Base-by-base conservation (phyloP, 176 grass and related monocot genomes). In the Tillandsia leiboldiana region DNA sequence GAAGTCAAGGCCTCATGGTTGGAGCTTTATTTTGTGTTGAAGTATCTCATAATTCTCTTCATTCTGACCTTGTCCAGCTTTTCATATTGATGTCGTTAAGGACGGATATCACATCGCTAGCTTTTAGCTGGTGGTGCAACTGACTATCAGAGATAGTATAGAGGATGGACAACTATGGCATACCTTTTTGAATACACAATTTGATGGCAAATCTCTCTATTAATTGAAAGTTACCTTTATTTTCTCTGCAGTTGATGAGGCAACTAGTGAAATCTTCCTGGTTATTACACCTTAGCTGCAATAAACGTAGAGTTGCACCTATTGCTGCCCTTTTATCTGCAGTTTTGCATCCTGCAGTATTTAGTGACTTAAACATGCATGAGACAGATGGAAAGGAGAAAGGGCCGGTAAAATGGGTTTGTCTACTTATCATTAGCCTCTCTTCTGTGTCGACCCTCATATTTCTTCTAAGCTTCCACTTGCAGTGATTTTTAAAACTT, bases 331-430 rank as follows among this genome's bases (percentile, higher is more conserved):
- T 92, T 26, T 69, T 96, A 29, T 96, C 92, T 24, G 81, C 92
- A 53, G 70, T 96, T 78, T 82, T 96, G 67, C 92, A 96, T 62
- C 70, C 81, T 66, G 62, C 83, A 70, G 77, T 87, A 29, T 96
- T 96, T 79, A 64, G 77, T 83, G 73, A 81, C 70, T 66, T 76
- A 50, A 83, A 86, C 77, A 91, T 96, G 86, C 92, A 96, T 71
- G 64, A 85, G 69, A 76, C 67, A 49, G 84, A 73, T 66, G 81
- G 80, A 75, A 72, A 79, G 50, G 74, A 88, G 10, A 75, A 78
- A 74, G 88, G 92, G 12, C 92, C 92, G 73, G 79, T 96, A 64
- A 96, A 96, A 84, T 96, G 92, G 92, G 92, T 96, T 12, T 76
- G 88, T 83, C 82, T 33, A 63, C 18, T 74, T 26, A 51, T 50